Conservation (phyloP, 1,139 yeast genomes). For the Protomyces inundatus region DNA sequence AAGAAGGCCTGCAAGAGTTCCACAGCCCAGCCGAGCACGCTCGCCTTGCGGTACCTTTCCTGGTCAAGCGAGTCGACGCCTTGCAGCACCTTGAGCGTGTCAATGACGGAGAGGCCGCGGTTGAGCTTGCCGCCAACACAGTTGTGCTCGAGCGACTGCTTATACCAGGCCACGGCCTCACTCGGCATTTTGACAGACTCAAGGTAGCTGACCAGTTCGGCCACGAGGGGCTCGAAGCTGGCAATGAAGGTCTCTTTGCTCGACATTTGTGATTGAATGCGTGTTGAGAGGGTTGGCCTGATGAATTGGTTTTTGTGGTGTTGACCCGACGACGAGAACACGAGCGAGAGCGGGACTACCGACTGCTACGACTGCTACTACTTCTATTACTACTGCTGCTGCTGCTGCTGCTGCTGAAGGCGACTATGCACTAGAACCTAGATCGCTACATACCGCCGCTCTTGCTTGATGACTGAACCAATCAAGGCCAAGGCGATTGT, state of each 20-base stretch:
- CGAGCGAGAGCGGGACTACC: too few relatives aligned
- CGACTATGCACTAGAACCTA: too few relatives aligned
- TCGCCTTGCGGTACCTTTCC: constrained; percentile 75
- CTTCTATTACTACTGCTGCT: too few relatives aligned
- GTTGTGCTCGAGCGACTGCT: constrained; percentile 65
- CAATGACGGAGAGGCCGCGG: constrained; percentile 92
- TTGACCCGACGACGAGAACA: too few relatives aligned
- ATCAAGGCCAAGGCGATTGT: too few relatives aligned
- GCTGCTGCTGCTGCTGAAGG: too few relatives aligned
- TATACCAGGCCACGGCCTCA: constrained; percentile 85
- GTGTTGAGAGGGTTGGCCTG: too few relatives aligned
- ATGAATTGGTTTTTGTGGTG: too few relatives aligned
- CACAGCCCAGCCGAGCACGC: constrained; percentile 91
- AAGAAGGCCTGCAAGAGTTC: constrained; percentile 95
- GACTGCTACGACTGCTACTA: too few relatives aligned
- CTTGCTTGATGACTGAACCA: too few relatives aligned
- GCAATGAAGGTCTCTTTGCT: constrained; percentile 52
- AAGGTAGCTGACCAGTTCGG: constrained; percentile 63
- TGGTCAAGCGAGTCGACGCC: constrained; percentile 58
- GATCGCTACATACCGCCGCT: too few relatives aligned
- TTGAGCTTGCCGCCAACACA: constrained; percentile 96
- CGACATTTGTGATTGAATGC: background rate
- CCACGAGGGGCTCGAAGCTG: constrained; percentile 72
- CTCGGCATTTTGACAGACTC: constrained; percentile 71
- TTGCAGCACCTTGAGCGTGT: constrained; percentile 78